A percentile compares a stretch with the other conserved stretches of the same genome.
phyloP scores from a whole-genome alignment of 116 monocot genomes.

The Papilionanthe hybrid region DNA sequence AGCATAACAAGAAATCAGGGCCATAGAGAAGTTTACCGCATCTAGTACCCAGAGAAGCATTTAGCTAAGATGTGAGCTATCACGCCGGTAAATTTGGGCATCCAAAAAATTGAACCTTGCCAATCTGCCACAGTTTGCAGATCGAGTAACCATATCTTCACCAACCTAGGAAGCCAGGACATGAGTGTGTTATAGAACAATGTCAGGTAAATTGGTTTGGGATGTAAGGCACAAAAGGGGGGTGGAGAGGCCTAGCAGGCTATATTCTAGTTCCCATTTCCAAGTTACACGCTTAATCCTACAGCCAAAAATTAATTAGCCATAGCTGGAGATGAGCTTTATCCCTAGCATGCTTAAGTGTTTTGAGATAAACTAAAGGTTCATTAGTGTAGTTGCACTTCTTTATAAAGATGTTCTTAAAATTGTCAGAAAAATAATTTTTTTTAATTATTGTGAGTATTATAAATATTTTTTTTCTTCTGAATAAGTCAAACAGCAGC shows the following conservation, averaged over 20 bases:
- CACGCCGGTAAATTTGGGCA: background rate
- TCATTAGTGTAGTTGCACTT: no score
- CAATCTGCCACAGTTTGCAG: background rate
- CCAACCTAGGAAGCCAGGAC: background rate
- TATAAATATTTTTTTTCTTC: no score
- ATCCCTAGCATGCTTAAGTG: no score
- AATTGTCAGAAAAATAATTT: no score
- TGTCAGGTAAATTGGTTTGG: background rate
- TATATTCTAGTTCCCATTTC: background rate
- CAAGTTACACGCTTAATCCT: background rate
- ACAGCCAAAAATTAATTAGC: no score
- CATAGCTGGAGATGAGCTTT: no score
- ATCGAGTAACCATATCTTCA: background rate
- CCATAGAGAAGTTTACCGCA: background rate
- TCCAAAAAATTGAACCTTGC: background rate
- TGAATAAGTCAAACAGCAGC: no score
- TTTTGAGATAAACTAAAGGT: no score
- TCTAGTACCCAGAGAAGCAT: background rate
- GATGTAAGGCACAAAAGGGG: background rate
- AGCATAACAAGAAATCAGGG: background rate
- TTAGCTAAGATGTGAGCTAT: slow-evolving; percentile 1
- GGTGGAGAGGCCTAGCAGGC: background rate
- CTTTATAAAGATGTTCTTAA: no score
- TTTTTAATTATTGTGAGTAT: no score
- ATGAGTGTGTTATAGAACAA: background rate